Evolutionary conservation across 306 rosid genomes (phyloP).

Genomic region (Medicago arabica): DNA sequence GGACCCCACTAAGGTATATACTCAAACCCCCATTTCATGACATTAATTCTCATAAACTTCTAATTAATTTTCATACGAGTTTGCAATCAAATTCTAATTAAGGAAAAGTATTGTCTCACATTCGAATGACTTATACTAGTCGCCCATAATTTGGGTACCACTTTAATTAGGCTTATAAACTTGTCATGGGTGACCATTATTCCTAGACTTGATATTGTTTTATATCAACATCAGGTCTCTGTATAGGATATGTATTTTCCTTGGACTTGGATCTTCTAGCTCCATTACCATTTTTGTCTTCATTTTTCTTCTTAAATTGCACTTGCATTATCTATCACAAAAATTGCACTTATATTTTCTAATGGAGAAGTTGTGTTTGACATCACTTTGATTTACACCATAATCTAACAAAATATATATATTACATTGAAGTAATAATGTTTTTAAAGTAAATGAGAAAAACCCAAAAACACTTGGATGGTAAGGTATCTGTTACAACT

Average conservation of each 20-base stretch:
- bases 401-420: too few species aligned
- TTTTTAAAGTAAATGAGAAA: too few species aligned
- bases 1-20: conserved; percentile 60
- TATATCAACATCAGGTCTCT: conserved; percentile 7
- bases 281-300: not conserved
- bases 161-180: conserved; percentile 34
- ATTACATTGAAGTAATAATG: too few species aligned
- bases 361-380: too few species aligned
- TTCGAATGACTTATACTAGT: conserved; percentile 40
- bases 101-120: conserved; percentile 44
- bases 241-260: too few species aligned
- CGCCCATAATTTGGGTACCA: conserved; percentile 51
- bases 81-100: conserved; percentile 22
- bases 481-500: too few species aligned
- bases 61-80: conserved; percentile 32
- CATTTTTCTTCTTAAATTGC: too few species aligned
- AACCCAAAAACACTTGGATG: too few species aligned
- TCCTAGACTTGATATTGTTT: conserved; percentile 2
- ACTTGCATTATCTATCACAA: too few species aligned
- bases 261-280: too few species aligned
- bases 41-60: conserved; percentile 43
- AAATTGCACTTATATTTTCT: too few species aligned
- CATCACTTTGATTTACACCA: too few species aligned
- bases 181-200: conserved; percentile 38
- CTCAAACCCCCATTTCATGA: conserved; percentile 44